Evolutionary conservation across 2,329 filamentous ascomycete species (phyloP).

Genomic region (Talaromyces sp.): DNA sequence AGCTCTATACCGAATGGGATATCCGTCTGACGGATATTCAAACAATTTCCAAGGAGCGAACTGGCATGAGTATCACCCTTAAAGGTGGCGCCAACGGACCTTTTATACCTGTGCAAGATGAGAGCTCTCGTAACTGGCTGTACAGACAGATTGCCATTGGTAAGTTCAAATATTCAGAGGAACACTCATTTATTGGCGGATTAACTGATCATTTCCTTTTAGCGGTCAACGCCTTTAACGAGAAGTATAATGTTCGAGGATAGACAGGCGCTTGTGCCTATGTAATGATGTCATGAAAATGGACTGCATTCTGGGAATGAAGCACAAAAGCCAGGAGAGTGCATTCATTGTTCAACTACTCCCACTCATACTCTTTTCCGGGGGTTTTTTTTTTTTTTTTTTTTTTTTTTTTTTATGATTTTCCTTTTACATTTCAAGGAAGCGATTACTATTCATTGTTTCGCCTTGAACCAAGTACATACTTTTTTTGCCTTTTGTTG

Average conservation of each 20-base stretch:
- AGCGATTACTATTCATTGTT: no score
- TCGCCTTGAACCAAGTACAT: no score
- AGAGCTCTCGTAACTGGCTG: slow-evolving; percentile 70
- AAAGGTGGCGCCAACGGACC: slow-evolving; percentile 91
- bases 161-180: slow-evolving; percentile 30
- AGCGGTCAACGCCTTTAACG: slow-evolving; percentile 69
- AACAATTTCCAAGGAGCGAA: slow-evolving; percentile 95
- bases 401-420: no score
- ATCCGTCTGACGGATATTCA: slow-evolving; percentile 94
- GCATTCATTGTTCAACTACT: no score
- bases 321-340: slow-evolving; percentile 6
- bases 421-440: no score
- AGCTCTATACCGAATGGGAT: slow-evolving; percentile 90
- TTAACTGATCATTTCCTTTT: slow-evolving; percentile 14
- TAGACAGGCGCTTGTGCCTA: slow-evolving; percentile 25
- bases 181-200: background rate
- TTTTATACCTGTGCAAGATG: slow-evolving; percentile 91
- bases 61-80: slow-evolving; percentile 84
- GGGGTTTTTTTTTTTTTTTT: no score
- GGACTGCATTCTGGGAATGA: slow-evolving; percentile 13
- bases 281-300: slow-evolving; percentile 26
- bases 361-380: no score
- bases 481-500: no score
- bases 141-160: slow-evolving; percentile 66
- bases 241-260: slow-evolving; percentile 66